phyloP scores from a whole-genome alignment of 495 filamentous ascomycete species.

The Margaritispora aquatica region DNA sequence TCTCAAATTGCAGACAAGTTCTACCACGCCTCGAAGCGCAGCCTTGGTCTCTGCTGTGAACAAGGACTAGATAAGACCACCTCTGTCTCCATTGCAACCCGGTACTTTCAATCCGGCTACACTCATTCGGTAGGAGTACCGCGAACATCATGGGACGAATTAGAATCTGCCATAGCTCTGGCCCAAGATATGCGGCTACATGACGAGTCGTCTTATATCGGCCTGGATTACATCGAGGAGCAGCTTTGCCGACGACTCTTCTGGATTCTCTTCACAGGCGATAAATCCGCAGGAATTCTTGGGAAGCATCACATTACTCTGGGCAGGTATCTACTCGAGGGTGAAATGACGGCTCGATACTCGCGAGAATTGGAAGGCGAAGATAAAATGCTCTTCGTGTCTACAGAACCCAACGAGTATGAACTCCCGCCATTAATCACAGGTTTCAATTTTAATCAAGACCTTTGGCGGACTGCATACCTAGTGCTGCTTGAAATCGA shows the following conservation, averaged over 20 bases:
- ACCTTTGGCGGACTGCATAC: background rate
- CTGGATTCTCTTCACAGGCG: conserved; percentile 29
- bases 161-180: conserved; percentile 4
- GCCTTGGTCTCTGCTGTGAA: background rate
- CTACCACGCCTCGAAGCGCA: background rate
- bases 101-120: background rate
- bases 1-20: background rate
- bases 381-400: background rate
- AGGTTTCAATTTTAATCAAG: background rate
- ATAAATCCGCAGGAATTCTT: conserved; percentile 28
- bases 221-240: conserved; percentile 21
- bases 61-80: background rate
- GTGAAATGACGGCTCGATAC: background rate
- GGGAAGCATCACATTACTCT: conserved; percentile 26
- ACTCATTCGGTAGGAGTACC: background rate
- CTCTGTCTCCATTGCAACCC: background rate
- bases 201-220: conserved; percentile 24
- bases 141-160: conserved; percentile 1
- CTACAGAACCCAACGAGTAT: too few relatives aligned
- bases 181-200: conserved; percentile 29
- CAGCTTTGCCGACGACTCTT: conserved; percentile 27
- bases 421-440: background rate
- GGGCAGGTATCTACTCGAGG: background rate
- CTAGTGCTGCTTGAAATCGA: background rate
- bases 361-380: background rate